Evolutionary conservation across 2,329 filamentous ascomycete species (phyloP), one percentile per base, ranked within the genome.

Genomic region (Fusarium buxicola): DNA sequence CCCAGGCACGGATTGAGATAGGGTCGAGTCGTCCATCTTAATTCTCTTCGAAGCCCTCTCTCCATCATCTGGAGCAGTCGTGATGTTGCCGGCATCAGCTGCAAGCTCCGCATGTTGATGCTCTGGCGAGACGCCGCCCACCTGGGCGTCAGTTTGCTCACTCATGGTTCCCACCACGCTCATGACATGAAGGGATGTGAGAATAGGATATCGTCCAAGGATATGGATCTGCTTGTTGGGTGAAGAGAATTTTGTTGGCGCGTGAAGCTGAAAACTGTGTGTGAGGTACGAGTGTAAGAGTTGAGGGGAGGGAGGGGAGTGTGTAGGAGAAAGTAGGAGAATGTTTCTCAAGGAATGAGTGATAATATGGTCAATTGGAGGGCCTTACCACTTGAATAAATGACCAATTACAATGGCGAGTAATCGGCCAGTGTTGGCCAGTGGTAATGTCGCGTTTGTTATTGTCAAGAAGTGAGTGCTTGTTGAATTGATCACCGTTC

Each of bases 21-120:
- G 50, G 31, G 46, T 56, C 46, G 75, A 55, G 51, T 65, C 64
- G 27, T 84, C 81, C 47, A 85, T 73, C 75, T 85, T 90, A 65
- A 84, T 78, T 69, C 86, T 83, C 78, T 91, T 91, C 47, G 83
- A 75, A 34, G 84, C 80, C 56, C 82, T 81, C 65, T 78, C 77
- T 45, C 47, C 67, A 9, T 60, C 57, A 31, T 63, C 47, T 12
- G 57, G 13, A 16, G 39, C 35, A 25, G 27, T 36, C 34, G 30
- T 30, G 25, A 53, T 40, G 18, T 57, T 67, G 48, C 61, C 48
- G 30, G 70, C 57, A 46, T 60, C 53, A 45, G 64, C 62, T 16
- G 56, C 55, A 21, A 56, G 52, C 51, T 53, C 47, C 7, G 28
- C 40, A 36, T 57, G 59, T 32, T 49, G 66, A 52, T 48, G 63